These are phyloP conservation scores for Drechslera avenae DNA, from an alignment of 2,329 filamentous ascomycete genomes.

Conservation along the genomic window DNA sequence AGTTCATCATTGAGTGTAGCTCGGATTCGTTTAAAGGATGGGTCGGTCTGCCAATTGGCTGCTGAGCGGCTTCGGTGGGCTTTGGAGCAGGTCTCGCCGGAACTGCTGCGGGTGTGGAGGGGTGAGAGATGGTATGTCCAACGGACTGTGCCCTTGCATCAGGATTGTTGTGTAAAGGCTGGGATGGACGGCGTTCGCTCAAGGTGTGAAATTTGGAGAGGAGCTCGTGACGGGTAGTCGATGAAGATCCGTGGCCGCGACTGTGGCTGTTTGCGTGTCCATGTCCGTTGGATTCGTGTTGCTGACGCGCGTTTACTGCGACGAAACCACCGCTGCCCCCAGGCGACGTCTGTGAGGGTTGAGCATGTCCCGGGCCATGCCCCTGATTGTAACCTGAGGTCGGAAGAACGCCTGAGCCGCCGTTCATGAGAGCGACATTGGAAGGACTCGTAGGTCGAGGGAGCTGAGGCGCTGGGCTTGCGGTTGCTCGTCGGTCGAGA, in stretches of 20 bases:
- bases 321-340: constrained; percentile 58
- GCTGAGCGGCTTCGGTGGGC: constrained; percentile 24
- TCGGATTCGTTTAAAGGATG: constrained; percentile 44
- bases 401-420: constrained; percentile 29
- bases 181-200: constrained; percentile 55
- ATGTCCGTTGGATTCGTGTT: constrained; percentile 40
- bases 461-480: constrained; percentile 47
- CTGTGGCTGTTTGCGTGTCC: constrained; percentile 20
- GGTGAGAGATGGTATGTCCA: constrained; percentile 31
- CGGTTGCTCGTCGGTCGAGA: constrained; percentile 63
- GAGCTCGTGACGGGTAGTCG: constrained; percentile 63
- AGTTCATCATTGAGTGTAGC: constrained; percentile 50
- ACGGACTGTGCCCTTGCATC: constrained; percentile 39
- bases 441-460: constrained; percentile 47
- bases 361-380: not conserved
- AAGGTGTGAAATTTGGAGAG: constrained; percentile 67
- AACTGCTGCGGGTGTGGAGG: constrained; percentile 30
- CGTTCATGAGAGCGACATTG: constrained; percentile 51
- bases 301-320: constrained; percentile 61
- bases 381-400: constrained; percentile 11
- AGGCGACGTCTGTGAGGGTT: constrained; percentile 47
- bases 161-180: constrained; percentile 29
- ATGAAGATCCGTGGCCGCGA: constrained; percentile 57
- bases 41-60: constrained; percentile 25
- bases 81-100: constrained; percentile 39